phyloP scores from a whole-genome alignment of 164 flowering plant genomes.

The Stephania japonica region DNA sequence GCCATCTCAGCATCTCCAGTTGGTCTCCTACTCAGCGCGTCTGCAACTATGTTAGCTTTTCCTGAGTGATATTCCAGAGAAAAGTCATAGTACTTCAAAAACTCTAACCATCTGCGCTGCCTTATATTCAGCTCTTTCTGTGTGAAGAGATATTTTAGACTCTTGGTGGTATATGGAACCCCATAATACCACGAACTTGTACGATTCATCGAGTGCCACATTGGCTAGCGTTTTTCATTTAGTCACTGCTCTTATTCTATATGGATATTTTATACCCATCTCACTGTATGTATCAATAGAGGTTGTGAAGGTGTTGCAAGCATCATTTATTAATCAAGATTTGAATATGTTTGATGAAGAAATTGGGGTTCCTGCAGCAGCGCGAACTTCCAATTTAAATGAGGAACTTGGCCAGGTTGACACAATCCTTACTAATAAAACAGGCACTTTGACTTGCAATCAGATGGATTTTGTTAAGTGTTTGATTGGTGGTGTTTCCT shows the following conservation, averaged over 20 bases:
- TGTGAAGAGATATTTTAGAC: no score
- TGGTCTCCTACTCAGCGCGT: no score
- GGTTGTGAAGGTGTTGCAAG: conserved; percentile 86
- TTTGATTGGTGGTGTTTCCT: conserved; percentile 81
- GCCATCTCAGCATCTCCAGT: no score
- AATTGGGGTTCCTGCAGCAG: conserved; percentile 61
- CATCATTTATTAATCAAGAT: conserved; percentile 75
- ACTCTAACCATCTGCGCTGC: no score
- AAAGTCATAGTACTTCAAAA: no score
- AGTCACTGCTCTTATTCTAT: conserved; percentile 79
- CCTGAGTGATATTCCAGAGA: no score
- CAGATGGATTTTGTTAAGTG: conserved; percentile 97
- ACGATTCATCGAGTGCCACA: conserved; percentile 43
- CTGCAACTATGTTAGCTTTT: no score
- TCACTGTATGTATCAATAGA: conserved; percentile 93
- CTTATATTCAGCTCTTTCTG: no score
- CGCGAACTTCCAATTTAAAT: conserved; percentile 87
- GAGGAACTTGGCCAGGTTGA: conserved; percentile 98
- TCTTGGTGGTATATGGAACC: conserved; percentile 80
- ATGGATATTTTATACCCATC: conserved; percentile 86
- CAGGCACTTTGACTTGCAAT: conserved; percentile 93
- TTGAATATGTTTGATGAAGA: conserved; percentile 82
- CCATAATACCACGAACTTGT: conserved; percentile 21
- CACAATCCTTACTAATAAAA: conserved; percentile 88
- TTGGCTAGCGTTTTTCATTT: conserved; percentile 59